A percentile compares a stretch with the other conserved stretches of the same genome.
Evolutionary conservation across 2,329 filamentous ascomycete genomes (phyloP).

Genomic region (Sporothrix dimorphospora): DNA sequence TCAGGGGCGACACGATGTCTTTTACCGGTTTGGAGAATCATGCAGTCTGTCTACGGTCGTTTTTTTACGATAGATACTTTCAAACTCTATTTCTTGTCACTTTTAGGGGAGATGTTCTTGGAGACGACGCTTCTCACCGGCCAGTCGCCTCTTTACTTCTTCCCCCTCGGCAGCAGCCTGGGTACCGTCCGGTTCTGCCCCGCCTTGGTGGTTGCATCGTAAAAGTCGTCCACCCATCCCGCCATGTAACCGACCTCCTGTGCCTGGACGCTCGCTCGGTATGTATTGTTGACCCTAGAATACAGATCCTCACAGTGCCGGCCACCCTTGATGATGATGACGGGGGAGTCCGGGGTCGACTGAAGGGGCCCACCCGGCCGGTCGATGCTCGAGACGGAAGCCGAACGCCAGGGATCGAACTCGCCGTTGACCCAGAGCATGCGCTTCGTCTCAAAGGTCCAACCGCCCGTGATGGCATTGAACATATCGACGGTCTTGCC

Average conservation of each 20-base stretch:
- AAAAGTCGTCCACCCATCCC: slow-evolving; percentile 57
- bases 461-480: slow-evolving; percentile 60
- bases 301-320: slow-evolving; percentile 59
- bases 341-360: slow-evolving; percentile 51
- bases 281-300: slow-evolving; percentile 50
- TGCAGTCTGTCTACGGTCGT: neutral
- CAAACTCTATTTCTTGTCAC: neutral
- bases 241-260: slow-evolving; percentile 54
- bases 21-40: neutral
- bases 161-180: neutral
- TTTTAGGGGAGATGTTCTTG: too few species aligned
- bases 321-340: slow-evolving; percentile 56
- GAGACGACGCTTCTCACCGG: neutral
- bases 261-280: slow-evolving; percentile 50
- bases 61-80: neutral
- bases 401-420: slow-evolving; percentile 63
- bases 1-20: neutral
- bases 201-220: slow-evolving; percentile 31
- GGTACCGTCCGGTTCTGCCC: neutral
- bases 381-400: slow-evolving; percentile 55
- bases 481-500: slow-evolving; percentile 53
- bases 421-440: slow-evolving; percentile 63
- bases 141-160: neutral
- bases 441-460: slow-evolving; percentile 55
- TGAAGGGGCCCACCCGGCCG: slow-evolving; percentile 58